Base-by-base conservation (phyloP, 768 basidiomycete species). In the Podaxis sp. region DNA sequence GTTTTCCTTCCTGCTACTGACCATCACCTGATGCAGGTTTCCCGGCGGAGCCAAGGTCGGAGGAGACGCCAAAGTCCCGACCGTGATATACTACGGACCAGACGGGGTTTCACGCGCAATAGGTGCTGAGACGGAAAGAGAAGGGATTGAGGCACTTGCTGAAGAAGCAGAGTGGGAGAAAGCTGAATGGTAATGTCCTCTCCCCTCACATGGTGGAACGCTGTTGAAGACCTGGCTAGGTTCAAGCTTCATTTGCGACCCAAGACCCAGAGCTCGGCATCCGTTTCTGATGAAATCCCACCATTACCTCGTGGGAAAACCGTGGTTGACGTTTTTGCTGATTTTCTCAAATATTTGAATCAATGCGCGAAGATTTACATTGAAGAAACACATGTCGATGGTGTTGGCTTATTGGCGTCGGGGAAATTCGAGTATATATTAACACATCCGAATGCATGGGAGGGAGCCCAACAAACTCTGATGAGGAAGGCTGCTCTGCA, bases 361-460 rank as follows among this genome's bases (percentile, higher is more conserved):
- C 62, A 66, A 38, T 77, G 77, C 44, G 66, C 78, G 2, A 65
- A 56, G 61, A 71, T 60, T 1, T 80, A 75, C 54, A 74, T 81
- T 47, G 66, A 72, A 53, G 75, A 79, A 50, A 70, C 72, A 6
- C 74, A 79, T 46, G 76, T 75, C 11, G 68, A 9, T 63, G 76
- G 64, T 72, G 70, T 72, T 1, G 47, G 27, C 72, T 72, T 63
- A 25, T 61, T n/a, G 67, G 32, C 9, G 16, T 44, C 52, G 2
- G 54, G 64, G 44, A 71, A 72, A 16, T 71, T 75, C 6, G 72
- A 77, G 37, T 79, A 76, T 55, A 72, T 81, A 46, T 65, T 81
- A 40, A 74, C 75, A 4, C 82, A 83, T 61, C 83, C 83, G 11
- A 84, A 84, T 62, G 81, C 77, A 1, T 85, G 83, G 82, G 82